Base-by-base conservation (phyloP, 2,329 filamentous ascomycete species). In the Thermoascus crustaceus region DNA sequence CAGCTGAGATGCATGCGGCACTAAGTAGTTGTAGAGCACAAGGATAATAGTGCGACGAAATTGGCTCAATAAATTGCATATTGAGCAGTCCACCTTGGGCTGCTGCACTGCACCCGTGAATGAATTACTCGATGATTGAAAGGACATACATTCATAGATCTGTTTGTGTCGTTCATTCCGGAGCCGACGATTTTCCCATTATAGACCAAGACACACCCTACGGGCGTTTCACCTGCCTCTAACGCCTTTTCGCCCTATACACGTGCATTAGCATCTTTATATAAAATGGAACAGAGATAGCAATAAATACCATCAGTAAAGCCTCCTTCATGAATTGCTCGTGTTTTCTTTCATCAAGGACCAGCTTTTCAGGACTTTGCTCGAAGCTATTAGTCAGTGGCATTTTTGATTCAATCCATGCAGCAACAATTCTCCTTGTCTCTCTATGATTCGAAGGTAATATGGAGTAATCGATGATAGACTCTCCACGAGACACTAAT, bases 151-250 rank as follows among this genome's bases (percentile, higher is more conserved):
- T 77, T 78, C 54, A 89, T 78, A 17, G 84, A 91, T 48, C 84
- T 73, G 53, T 95, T 98, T 35, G 91, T 98, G 44, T 93, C 91
- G 53, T 98, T 98, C 84, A 95, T 95, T 43, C 91, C 91, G 44
- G 75, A 76, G 26, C 85, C 88, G 46, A 98, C 87, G 44, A 95
- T 73, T 47, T 77, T 71, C 45, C 78, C 80, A 18, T 85, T 64
- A 55, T 87, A 75, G 14, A 96, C 88, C 35, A 98, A 79, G 20
- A 98, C 87, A 61, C 91, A 98, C 32, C 91, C 93, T 13, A 98
- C 91, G 1, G 91, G 91, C 1, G 93, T 96, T 66, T 98, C 91
- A 49, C 94, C 88, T 42, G 77, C 84, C 48, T 69, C 68, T 32
- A 98, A 76, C 14, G 93, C 91, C 46, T 86, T 75, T 52, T 89